Conservation (phyloP, 495 filamentous ascomycete species). For the Cairneyella variabilis region DNA sequence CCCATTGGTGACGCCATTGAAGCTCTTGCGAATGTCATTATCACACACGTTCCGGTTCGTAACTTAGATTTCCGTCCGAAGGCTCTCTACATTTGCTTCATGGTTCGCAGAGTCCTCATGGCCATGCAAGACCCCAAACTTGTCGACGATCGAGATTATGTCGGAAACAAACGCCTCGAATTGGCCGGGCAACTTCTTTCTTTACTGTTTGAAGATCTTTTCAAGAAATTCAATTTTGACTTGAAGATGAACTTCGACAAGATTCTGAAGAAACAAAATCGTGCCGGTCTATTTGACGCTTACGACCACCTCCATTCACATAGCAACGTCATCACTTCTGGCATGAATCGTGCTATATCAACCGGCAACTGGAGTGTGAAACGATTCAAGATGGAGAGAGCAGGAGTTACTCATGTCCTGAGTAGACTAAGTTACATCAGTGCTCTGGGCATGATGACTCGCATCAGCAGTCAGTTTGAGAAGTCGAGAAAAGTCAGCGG, state of each 20-base stretch:
- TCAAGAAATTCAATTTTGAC: slow-evolving; percentile 86
- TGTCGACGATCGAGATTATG: slow-evolving; percentile 95
- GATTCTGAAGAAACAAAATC: slow-evolving; percentile 82
- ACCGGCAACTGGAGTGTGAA: slow-evolving; percentile 97
- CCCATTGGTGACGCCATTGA: slow-evolving; percentile 87
- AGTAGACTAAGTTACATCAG: slow-evolving; percentile 95
- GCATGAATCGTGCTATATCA: slow-evolving; percentile 89
- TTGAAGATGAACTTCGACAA: slow-evolving; percentile 92
- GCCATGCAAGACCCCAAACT: slow-evolving; percentile 81
- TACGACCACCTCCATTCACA: slow-evolving; percentile 70
- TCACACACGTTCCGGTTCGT: slow-evolving; percentile 87
- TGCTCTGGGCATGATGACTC: slow-evolving; percentile 99
- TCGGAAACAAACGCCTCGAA: slow-evolving; percentile 95
- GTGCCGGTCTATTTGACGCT: slow-evolving; percentile 83
- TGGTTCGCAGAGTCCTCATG: slow-evolving; percentile 92
- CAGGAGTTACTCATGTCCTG: slow-evolving; percentile 93
- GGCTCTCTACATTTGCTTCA: slow-evolving; percentile 91
- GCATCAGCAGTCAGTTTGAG: slow-evolving; percentile 97
- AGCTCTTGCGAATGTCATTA: slow-evolving; percentile 82
- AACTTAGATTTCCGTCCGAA: slow-evolving; percentile 92
- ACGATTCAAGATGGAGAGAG: slow-evolving; percentile 97
- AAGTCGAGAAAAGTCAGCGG: slow-evolving; percentile 96
- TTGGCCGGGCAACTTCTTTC: slow-evolving; percentile 90
- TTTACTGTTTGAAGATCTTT: slow-evolving; percentile 94
- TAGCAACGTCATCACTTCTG: slow-evolving; percentile 76